A percentile compares a stretch with the other conserved stretches of the same genome.
Evolutionary conservation across 257 asterid species (phyloP).

Genomic region (Fraxinus quadrangulata): DNA sequence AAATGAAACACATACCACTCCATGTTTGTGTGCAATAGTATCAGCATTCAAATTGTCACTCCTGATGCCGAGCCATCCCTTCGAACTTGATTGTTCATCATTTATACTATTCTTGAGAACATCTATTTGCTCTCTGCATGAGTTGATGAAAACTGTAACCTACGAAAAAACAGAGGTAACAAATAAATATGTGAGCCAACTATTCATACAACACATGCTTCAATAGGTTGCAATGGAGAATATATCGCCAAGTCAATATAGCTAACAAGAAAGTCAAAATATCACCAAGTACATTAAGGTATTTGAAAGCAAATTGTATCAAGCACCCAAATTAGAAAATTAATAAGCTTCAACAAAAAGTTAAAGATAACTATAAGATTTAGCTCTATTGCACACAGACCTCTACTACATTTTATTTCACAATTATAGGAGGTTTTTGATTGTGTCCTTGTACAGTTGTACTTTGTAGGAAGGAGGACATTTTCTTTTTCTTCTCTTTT

Average conservation of each 20-base stretch:
- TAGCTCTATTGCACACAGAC: background rate
- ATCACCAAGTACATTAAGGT: background rate
- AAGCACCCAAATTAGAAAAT: background rate
- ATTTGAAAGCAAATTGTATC: background rate
- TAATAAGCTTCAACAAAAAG: background rate
- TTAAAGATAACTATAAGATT: background rate
- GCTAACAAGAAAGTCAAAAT: background rate
- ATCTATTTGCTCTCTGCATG: conserved; percentile 95
- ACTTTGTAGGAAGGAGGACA: background rate
- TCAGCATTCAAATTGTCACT: conserved; percentile 64
- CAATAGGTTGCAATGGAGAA: conserved; percentile 9
- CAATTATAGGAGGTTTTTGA: background rate
- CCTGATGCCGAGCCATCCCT: conserved; percentile 84
- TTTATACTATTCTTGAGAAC: conserved; percentile 70
- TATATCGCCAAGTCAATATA: conserved; percentile 21
- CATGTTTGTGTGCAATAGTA: conserved; percentile 92
- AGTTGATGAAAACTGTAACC: conserved; percentile 82
- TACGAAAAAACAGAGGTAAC: conserved; percentile 35
- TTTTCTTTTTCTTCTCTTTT: background rate
- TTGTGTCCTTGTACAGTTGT: background rate
- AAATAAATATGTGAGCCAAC: conserved; percentile 8
- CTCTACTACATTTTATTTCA: background rate
- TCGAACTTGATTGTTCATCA: conserved; percentile 72
- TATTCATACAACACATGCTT: background rate
- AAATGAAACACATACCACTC: conserved; percentile 62